Evolutionary conservation across 768 basidiomycete species (phyloP).

Genomic region (Lenzites betulinus): DNA sequence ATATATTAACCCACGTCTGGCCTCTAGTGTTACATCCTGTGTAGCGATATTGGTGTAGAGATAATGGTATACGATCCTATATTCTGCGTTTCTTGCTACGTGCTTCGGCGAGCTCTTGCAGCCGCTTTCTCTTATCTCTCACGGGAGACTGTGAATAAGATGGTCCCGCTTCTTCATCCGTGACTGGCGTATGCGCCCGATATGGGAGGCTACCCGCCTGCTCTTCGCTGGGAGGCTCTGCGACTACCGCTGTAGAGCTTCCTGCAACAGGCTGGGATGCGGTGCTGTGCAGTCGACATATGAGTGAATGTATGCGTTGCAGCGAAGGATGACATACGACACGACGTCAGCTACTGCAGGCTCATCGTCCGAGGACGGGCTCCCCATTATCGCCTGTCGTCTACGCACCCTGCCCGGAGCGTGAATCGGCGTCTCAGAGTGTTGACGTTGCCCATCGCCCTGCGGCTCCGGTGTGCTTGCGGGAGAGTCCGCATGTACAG

Average conservation of each 20-base stretch:
- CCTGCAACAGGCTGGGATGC: neutral
- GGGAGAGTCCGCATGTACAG: neutral
- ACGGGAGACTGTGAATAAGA: conserved; percentile 35
- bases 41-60: neutral
- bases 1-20: neutral
- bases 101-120: conserved; percentile 37
- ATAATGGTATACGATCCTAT: too few species aligned
- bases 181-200: too few species aligned
- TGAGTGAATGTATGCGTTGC: too few species aligned
- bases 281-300: neutral
- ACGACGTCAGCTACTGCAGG: too few species aligned
- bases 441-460: neutral
- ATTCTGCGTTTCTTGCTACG: conserved; percentile 21
- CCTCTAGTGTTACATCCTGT: neutral
- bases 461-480: conserved; percentile 16
- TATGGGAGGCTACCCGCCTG: neutral
- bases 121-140: conserved; percentile 36
- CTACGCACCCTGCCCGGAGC: neutral
- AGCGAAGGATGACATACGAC: too few species aligned
- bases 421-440: neutral
- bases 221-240: neutral
- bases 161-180: conserved; percentile 7
- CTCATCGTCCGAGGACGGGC: neutral
- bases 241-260: too few species aligned
- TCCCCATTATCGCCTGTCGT: neutral